These are phyloP conservation scores for Albifimbria verrucaria DNA, from an alignment of 2,329 filamentous ascomycete species.

Conservation along the genomic window DNA sequence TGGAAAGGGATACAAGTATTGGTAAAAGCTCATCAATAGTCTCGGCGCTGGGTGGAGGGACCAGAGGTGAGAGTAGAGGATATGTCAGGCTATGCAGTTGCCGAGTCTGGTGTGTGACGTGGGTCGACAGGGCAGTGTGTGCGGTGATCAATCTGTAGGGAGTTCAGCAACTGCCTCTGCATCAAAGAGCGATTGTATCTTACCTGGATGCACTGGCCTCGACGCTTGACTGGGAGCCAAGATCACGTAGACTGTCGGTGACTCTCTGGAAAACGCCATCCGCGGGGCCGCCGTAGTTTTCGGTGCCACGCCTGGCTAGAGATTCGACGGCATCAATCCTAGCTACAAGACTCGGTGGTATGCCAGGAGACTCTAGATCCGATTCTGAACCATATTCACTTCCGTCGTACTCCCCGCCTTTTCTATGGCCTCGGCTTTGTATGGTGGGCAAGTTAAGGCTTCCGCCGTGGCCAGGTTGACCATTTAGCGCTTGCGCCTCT, in stretches of 20 bases:
- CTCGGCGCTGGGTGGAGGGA: conserved; percentile 59
- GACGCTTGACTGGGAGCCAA: conserved; percentile 70
- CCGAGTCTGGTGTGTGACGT: conserved; percentile 72
- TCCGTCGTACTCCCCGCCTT: conserved; percentile 63
- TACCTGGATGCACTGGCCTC: conserved; percentile 71
- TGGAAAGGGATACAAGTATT: conserved; percentile 60
- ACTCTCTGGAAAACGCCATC: conserved; percentile 68
- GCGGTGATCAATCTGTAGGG: conserved; percentile 66
- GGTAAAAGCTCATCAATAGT: conserved; percentile 68
- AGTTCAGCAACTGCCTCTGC: neutral
- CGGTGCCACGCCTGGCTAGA: conserved; percentile 62
- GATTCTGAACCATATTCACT: conserved; percentile 73
- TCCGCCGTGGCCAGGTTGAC: conserved; percentile 27
- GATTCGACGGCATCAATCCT: conserved; percentile 72
- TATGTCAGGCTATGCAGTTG: conserved; percentile 72
- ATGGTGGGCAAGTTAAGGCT: conserved; percentile 44
- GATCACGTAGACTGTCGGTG: conserved; percentile 65
- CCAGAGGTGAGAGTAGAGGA: conserved; percentile 65
- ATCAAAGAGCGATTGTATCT: conserved; percentile 14
- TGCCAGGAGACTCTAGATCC: conserved; percentile 65
- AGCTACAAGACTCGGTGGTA: conserved; percentile 63
- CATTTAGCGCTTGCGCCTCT: conserved; percentile 10
- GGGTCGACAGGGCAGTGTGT: conserved; percentile 70
- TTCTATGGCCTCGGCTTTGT: conserved; percentile 41
- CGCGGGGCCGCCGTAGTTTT: conserved; percentile 60